These are phyloP conservation scores for Annona squamosa DNA, from an alignment of 164 flowering plant species.

Conservation along the genomic window DNA sequence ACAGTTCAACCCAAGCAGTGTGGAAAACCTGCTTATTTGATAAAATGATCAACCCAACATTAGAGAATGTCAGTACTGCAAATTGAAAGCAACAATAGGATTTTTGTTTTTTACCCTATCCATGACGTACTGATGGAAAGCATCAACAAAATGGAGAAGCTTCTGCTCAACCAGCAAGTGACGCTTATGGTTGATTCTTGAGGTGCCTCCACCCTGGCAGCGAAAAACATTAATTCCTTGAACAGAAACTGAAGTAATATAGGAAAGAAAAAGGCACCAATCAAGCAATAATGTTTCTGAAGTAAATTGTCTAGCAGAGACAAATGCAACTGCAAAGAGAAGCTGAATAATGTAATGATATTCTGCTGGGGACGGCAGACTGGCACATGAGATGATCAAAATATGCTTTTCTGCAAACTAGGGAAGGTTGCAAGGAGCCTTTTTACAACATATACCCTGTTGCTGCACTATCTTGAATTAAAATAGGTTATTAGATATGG, in stretches of 20 bases:
- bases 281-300: background rate
- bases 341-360: background rate
- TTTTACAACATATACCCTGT: background rate
- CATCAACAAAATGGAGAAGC: conserved; percentile 96
- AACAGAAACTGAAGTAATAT: background rate
- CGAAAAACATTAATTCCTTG: background rate
- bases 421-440: too few species aligned
- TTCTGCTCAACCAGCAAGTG: conserved; percentile 95
- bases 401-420: background rate
- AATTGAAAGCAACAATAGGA: background rate
- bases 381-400: background rate
- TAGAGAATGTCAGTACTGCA: background rate
- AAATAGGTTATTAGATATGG: too few species aligned
- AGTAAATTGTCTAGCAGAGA: background rate
- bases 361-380: background rate
- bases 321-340: background rate
- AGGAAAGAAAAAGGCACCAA: background rate
- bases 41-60: conserved; percentile 16
- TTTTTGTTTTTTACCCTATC: conserved; percentile 61
- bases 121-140: conserved; percentile 98
- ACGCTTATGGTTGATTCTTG: conserved; percentile 44
- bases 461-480: background rate
- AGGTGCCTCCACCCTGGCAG: conserved; percentile 51
- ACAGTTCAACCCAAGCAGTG: conserved; percentile 95
- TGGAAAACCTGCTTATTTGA: conserved; percentile 72